Evolutionary conservation across 2,329 filamentous ascomycete species (phyloP).

Genomic region (Paecilomyces dactylethromorphus): DNA sequence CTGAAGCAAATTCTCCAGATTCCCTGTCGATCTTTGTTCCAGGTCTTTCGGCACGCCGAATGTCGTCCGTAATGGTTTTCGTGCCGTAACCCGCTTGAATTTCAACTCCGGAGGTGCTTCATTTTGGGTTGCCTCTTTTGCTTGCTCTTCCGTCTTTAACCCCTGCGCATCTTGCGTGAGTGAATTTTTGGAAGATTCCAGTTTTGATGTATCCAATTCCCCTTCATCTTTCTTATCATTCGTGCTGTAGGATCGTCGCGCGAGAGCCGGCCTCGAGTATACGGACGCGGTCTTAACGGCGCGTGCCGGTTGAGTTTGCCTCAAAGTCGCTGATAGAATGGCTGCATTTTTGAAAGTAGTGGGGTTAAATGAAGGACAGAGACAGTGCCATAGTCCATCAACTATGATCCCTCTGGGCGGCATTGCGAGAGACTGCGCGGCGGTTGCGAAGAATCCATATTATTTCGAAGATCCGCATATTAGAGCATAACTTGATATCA

Average conservation of each 20-base stretch:
- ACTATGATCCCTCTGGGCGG: constrained; percentile 22
- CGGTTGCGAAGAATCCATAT: not conserved
- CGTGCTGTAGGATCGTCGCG: not conserved
- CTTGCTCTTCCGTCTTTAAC: not conserved
- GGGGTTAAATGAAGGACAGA: constrained; percentile 30
- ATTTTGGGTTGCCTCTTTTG: not conserved
- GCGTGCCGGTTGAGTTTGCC: constrained; percentile 4
- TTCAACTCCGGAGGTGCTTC: not conserved
- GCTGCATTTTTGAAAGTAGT: constrained; percentile 11
- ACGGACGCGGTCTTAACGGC: not conserved
- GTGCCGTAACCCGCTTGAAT: not conserved
- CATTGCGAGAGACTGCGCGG: constrained; percentile 19
- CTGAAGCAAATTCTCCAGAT: constrained; percentile 24
- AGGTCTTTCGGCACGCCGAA: constrained; percentile 13
- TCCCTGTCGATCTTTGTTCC: constrained; percentile 8
- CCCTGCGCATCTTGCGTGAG: not conserved
- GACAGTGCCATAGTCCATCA: constrained; percentile 36
- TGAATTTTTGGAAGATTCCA: too few species aligned
- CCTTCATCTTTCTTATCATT: not conserved
- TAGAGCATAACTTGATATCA: not conserved
- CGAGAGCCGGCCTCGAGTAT: not conserved
- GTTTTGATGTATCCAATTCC: not conserved
- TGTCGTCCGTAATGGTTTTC: constrained; percentile 1
- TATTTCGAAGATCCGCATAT: not conserved
- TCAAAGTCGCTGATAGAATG: constrained; percentile 4